These are phyloP conservation scores for Acanthamoeba divionensis DNA, from an alignment of 208 protist genomes.

Conservation along the genomic window DNA sequence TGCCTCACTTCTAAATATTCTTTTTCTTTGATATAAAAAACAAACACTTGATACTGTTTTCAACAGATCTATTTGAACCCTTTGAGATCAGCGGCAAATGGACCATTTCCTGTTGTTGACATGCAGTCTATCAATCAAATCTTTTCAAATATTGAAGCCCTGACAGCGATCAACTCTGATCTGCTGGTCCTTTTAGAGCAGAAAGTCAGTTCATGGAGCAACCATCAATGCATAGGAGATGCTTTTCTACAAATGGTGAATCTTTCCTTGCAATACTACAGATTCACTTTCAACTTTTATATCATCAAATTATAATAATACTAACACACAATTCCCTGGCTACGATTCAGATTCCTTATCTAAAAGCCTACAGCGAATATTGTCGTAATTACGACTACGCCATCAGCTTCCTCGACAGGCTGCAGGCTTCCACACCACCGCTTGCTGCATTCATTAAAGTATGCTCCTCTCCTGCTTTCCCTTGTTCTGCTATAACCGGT, in stretches of 20 bases:
- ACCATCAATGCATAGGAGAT: not conserved
- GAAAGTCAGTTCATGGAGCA: not conserved
- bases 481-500: not conserved
- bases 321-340: not conserved
- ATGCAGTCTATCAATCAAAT: not conserved
- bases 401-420: conserved; percentile 12
- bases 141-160: conserved; percentile 12
- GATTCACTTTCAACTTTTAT: not conserved
- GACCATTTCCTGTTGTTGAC: not conserved
- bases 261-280: not conserved
- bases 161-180: not conserved
- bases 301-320: not conserved
- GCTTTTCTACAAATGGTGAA: conserved; percentile 15
- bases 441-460: not conserved
- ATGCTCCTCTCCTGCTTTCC: not conserved
- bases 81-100: not conserved
- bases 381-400: conserved; percentile 29
- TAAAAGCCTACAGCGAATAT: conserved; percentile 38
- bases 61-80: conserved; percentile 8
- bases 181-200: not conserved
- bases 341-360: not conserved
- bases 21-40: too few species aligned
- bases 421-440: conserved; percentile 1
- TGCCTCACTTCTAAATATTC: too few species aligned
- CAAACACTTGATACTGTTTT: not conserved